These are phyloP conservation scores for Podaxis pistillaris DNA, from an alignment of 768 basidiomycete genomes.

Conservation along the genomic window DNA sequence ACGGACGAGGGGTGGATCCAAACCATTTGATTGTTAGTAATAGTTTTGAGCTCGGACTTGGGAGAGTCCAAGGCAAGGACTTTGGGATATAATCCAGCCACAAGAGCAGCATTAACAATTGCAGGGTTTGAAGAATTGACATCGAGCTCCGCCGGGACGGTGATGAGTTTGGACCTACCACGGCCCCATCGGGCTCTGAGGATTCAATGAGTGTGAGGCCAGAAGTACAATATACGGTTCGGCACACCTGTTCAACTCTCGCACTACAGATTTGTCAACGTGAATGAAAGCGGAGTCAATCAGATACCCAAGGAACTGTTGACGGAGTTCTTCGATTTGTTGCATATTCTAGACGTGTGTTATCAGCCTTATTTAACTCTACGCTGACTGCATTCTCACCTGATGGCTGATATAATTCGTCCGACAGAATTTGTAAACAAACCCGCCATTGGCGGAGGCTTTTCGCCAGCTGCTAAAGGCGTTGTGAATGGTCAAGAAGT, in stretches of 20 bases:
- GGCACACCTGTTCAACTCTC: slow-evolving; percentile 64
- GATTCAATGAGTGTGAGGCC: background rate
- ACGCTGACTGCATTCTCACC: slow-evolving; percentile 33
- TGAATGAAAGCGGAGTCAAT: slow-evolving; percentile 85
- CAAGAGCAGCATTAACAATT: slow-evolving; percentile 78
- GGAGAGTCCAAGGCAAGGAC: slow-evolving; percentile 67
- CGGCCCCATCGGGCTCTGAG: slow-evolving; percentile 73
- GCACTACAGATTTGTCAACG: slow-evolving; percentile 61
- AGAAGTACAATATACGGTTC: slow-evolving; percentile 1
- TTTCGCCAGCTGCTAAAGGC: slow-evolving; percentile 87
- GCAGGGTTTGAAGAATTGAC: slow-evolving; percentile 61
- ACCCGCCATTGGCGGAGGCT: slow-evolving; percentile 57
- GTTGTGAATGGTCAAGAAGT: slow-evolving; percentile 91
- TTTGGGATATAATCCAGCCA: slow-evolving; percentile 90
- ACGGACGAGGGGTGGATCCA: slow-evolving; percentile 90
- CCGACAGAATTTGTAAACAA: slow-evolving; percentile 75
- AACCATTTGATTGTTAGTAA: slow-evolving; percentile 76
- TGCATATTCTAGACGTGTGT: slow-evolving; percentile 66
- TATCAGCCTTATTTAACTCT: background rate
- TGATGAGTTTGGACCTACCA: slow-evolving; percentile 71
- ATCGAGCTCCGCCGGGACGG: slow-evolving; percentile 70
- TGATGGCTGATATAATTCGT: slow-evolving; percentile 82
- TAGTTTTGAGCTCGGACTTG: slow-evolving; percentile 68
- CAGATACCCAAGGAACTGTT: slow-evolving; percentile 85
- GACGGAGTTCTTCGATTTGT: slow-evolving; percentile 94